A percentile compares a stretch with the other conserved stretches of the same genome.
These are phyloP conservation scores for Pseudopyrenochaeta lycopersici DNA, from an alignment of 2,329 filamentous ascomycete genomes.

Conservation along the genomic window DNA sequence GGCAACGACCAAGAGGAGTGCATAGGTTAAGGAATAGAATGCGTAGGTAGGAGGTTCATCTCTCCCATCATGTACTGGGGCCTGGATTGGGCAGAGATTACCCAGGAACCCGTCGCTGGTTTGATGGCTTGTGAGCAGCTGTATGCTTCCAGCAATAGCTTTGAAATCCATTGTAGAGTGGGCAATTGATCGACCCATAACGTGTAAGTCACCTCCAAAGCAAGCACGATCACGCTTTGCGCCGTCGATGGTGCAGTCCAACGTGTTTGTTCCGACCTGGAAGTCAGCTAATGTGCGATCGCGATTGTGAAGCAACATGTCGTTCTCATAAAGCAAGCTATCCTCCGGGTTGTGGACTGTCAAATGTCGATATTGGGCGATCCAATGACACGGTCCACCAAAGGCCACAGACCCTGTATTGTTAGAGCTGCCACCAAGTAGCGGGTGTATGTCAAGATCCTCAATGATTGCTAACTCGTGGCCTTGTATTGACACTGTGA, in stretches of 20 bases:
- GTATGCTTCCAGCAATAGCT: constrained; percentile 8
- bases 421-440: constrained; percentile 10
- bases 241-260: constrained; percentile 14
- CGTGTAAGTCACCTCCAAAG: constrained; percentile 14
- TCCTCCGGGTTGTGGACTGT: not conserved
- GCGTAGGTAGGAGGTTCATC: constrained; percentile 11
- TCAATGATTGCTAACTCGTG: not conserved
- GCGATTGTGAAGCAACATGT: not conserved
- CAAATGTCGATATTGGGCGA: constrained; percentile 6
- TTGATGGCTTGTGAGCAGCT: constrained; percentile 13
- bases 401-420: constrained; percentile 17
- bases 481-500: constrained; percentile 5
- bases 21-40: constrained; percentile 14
- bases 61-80: constrained; percentile 5
- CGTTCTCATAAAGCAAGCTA: constrained; percentile 5
- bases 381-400: constrained; percentile 14
- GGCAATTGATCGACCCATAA: constrained; percentile 13
- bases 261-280: constrained; percentile 12
- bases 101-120: constrained; percentile 12
- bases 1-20: constrained; percentile 6
- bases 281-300: constrained; percentile 11
- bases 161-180: constrained; percentile 12
- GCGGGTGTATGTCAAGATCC: constrained; percentile 5
- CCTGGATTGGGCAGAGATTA: constrained; percentile 13
- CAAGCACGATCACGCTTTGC: constrained; percentile 14